Evolutionary conservation across 148 eudicot genomes (phyloP), one percentile per base, ranked within the genome.

Genomic region (Vaccinium macrocarpon): DNA sequence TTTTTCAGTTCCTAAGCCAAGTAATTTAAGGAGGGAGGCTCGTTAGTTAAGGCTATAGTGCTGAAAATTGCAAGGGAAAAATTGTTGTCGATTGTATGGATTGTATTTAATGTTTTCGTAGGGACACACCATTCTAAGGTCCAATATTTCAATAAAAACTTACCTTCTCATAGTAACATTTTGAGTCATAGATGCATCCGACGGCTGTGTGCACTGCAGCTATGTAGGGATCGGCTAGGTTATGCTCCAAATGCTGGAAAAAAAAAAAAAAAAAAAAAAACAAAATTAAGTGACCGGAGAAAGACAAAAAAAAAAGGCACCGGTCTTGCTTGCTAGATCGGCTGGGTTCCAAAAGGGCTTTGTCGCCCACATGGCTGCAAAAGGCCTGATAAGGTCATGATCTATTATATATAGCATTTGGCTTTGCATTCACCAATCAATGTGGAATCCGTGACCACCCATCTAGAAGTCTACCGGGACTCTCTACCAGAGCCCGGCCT

Each of bases 101-200:
- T 62, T n/a, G 27, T 62, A 21, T 1, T 25, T 25, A n/a, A 25
- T 25, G 6, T 66, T 25, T 25, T 27, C 4, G 5, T 25, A 29
- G 72, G 72, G 72, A 25, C 72, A 10, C 10, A 6, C 25, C 15
- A 23, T 66, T 25, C 35, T 66, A 23, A 66, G 72, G 12, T 66
- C 72, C 8, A 32, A 29, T 66, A 0, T 66, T 9, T 10, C 1
- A 16, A 27, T 5, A 23, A 27, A 23, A 11, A 27, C 15, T 23
- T 71, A 93, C 96, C 95, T 91, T 87, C 71, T 89, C 99, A 6
- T 92, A 89, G 91, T 95, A 95, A 88, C 91, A 91, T 14, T 83
- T 84, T 8, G 94, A 94, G 83, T 94, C 82, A 61, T 80, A 84
- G 83, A 95, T 88, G 96, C 97, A 93, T 80, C 88, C 80, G 56